Evolutionary conservation across 495 filamentous ascomycete species (phyloP), one percentile per base, ranked within the genome.

Genomic region (Bathelium albidoporum): DNA sequence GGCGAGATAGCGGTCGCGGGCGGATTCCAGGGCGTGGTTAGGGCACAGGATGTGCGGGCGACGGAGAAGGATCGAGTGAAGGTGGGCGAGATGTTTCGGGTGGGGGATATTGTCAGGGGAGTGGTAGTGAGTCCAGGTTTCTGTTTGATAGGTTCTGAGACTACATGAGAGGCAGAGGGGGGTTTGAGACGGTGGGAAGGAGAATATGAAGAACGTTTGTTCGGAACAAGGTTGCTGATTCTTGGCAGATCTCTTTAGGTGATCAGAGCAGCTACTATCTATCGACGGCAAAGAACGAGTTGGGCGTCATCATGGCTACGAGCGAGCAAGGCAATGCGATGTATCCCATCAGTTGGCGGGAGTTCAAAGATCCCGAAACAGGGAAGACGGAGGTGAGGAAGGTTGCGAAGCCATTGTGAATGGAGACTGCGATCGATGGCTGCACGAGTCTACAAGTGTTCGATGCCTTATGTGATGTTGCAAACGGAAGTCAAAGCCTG

Each of bases 61-160:
- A 95, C 93, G 43, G 94, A 98, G 82, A 96, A 96, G 77, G 94
- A 98, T 64, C 87, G 85, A 61, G 90, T 97, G 26, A 89, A 89
- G 71, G 87, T 96, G 65, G 85, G 87, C 68, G 91, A 96, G 71
- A 90, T 87, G 75, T 98, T 97, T 73, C 81, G 93, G 64, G 90
- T 93, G 14, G 94, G 94, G 0, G 94, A 98, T 81, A 85, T 98
- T 64, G 89, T 98, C 43, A 80, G 91, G 61, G 94, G 90, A 14
- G 82, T 88, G 28, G 92, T 98, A 70, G 85, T 90, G 65, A 79
- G 85, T 81, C 52, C 3, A 62, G n/a, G n/a, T 34, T 29, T 18
- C 43, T 18, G 4, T 60, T 63, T 18, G 44, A 67, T 24, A 2
- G 16, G n/a, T 49, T 32, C 34, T 41, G 31, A 14, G 59, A 32